These are phyloP conservation scores for Tetrahymena elliotti DNA, from an alignment of 73 alveolate species.

Conservation along the genomic window DNA sequence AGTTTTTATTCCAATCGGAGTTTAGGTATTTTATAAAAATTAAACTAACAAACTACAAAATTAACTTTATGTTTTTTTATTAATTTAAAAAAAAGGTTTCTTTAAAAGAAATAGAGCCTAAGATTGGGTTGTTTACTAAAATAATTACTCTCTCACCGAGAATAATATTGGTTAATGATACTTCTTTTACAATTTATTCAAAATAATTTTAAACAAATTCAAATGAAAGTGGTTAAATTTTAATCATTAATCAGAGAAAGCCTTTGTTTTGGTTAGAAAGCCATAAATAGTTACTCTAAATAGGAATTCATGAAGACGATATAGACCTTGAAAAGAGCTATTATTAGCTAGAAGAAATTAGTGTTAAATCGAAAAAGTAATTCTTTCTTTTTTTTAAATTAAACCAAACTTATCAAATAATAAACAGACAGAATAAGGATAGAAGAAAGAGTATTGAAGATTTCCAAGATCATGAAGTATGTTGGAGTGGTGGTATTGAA, in stretches of 20 bases:
- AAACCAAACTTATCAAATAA: not conserved
- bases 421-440: not conserved
- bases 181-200: not conserved
- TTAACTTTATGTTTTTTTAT: not conserved
- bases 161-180: not conserved
- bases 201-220: not conserved
- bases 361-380: not conserved
- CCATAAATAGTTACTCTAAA: not conserved
- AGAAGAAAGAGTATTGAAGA: not conserved
- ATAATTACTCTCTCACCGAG: not conserved
- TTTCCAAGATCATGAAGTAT: not conserved
- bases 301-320: not conserved
- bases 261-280: not conserved
- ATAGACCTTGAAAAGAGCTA: not conserved
- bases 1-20: not conserved
- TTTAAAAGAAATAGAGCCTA: not conserved
- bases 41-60: not conserved
- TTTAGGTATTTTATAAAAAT: not conserved
- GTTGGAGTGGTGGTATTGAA: not conserved
- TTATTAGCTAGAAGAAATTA: not conserved
- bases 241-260: not conserved
- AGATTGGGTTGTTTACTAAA: not conserved
- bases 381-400: not conserved
- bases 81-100: not conserved
- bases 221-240: not conserved